Base-by-base conservation (phyloP, 345 rosid species). In the Toxicodendron radicans region DNA sequence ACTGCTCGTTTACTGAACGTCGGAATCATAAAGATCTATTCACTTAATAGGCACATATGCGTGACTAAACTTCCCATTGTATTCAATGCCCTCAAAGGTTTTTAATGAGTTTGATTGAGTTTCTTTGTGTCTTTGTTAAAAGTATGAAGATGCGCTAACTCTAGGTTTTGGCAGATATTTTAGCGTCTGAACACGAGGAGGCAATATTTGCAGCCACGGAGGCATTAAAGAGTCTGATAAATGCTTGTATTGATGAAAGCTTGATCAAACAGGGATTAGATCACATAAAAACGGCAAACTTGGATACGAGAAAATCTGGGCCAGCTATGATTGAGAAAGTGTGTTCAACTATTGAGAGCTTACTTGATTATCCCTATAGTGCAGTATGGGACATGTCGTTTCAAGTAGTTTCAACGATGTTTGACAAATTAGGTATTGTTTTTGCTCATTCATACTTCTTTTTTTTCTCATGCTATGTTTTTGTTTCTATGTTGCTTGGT, bases 121-220 rank as follows among this genome's bases (percentile, higher is more conserved):
- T 69, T 52, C 27, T 23, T 0, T 49, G 46, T 45, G 38, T 24
- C 32, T 57, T 38, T 30, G 7, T 7, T 9, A 41, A 32, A n/a
- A 21, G 3, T 5, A 53, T 41, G 35, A 56, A 58, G 20, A 61
- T 43, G 43, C 38, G 53, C 58, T 65, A 16, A 54, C 16, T 20
- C 41, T 70, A 66, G 68, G 48, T 7, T 69, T 75, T 84, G 82
- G 77, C 85, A 95, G 99, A 93, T 84, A 85, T 91, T 81, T 13
- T 93, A 81, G 90, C 86, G n/a, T 90, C 93, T 12, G 96, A 93
- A 74, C 97, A 95, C n/a, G 96, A 95, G 82, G 99, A 93, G 85
- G 94, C 99, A 52, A 83, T 93, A 76, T 84, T 84, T 83, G 91
- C 96, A 30, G 94, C 97, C 66, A 86, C 79, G 5, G 96, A 89